phyloP scores from a whole-genome alignment of 208 protist genomes.

The Acanthamoeba divionensis region DNA sequence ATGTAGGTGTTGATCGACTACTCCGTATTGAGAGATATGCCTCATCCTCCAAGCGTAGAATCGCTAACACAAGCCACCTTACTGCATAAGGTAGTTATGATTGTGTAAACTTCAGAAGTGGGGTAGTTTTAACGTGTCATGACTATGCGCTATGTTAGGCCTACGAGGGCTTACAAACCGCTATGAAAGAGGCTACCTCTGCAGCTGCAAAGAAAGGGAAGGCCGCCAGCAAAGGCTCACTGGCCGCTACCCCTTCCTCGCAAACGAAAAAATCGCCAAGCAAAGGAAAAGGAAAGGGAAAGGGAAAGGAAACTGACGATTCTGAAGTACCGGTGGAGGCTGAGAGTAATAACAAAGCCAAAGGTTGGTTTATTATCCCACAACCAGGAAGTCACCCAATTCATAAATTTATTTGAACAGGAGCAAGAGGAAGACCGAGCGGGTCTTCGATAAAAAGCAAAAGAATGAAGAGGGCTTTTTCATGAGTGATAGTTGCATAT shows the following conservation, averaged over 20 bases:
- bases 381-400: no score
- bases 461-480: no score
- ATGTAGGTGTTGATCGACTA: constrained; percentile 41
- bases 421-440: no score
- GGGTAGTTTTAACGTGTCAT: neutral
- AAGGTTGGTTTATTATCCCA: no score
- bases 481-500: no score
- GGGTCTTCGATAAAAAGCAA: no score
- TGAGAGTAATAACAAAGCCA: no score
- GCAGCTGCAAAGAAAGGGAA: neutral
- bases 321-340: no score
- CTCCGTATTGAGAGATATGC: constrained; percentile 22
- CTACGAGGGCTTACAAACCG: neutral
- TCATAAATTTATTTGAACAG: no score
- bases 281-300: neutral
- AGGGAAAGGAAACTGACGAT: neutral
- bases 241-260: neutral
- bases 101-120: neutral
- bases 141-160: neutral
- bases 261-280: neutral
- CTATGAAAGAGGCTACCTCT: neutral
- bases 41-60: neutral
- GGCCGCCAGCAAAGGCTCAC: neutral
- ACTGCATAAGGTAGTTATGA: neutral
- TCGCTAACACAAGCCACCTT: neutral